Evolutionary conservation across 2,329 filamentous ascomycete species (phyloP), one percentile per base, ranked within the genome.

Genomic region (Pezicula radicicola): DNA sequence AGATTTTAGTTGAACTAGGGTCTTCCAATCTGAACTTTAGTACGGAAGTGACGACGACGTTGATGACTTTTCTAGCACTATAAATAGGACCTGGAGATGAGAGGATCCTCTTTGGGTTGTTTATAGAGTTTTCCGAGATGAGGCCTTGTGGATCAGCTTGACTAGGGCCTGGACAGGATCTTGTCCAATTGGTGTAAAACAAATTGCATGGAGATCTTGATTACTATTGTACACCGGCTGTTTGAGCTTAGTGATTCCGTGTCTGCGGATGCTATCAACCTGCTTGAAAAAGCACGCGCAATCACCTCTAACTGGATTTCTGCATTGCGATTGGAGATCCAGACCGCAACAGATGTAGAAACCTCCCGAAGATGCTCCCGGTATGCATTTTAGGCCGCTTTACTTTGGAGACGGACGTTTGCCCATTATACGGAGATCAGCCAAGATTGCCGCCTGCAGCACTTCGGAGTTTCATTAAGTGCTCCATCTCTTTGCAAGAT

Each of bases 1-100:
- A 71, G 3, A 68, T 84, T 0, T 58, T 81, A 0, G 54, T 72
- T 0, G 78, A 83, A 54, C 60, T 84, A 3, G 77, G 72, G 0
- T 73, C 76, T 1, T 72, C 75, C 0, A 78, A 77, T 53, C 48
- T 90, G 3, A 87, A 87, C 55, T 81, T 88, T 54, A 81, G 78
- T 28, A 75, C 74, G 0, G 73, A 80, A 28, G 71, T 75, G 0
- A 79, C 79, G 0, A 71, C 72, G 28, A 53, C 68, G 0, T 57
- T 87, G 0, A 61, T 89, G 1, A 67, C 69, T 1, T 77, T 80
- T 8, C 66, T 88, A 1, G 69, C 75, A 0, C 55, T 78, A 0
- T 78, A 88, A 55, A 74, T 72, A 1, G 87, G 87, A 0, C 82
- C 83, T 4, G 48, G 60, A 0, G 33, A 57, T 3, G 63, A 72